These are phyloP conservation scores for Helichrysum umbraculigerum DNA, from an alignment of 129 eudicot genomes.

Conservation along the genomic window DNA sequence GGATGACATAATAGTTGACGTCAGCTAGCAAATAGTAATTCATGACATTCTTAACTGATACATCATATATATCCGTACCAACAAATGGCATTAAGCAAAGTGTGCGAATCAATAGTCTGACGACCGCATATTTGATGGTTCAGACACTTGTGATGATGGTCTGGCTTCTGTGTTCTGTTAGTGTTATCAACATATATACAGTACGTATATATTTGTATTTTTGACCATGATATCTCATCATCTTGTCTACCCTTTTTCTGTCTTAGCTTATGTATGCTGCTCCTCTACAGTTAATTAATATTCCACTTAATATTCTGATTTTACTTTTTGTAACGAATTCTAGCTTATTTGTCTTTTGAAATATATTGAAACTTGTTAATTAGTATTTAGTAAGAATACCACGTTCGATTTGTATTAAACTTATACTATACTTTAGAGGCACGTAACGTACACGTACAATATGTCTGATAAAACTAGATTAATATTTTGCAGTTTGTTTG, in stretches of 20 bases:
- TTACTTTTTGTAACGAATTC: not conserved
- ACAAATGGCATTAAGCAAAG: slow-evolving; percentile 17
- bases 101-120: slow-evolving; percentile 30
- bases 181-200: slow-evolving; percentile 18
- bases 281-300: not conserved
- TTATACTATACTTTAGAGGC: too few relatives aligned
- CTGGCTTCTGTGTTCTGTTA: slow-evolving; percentile 1
- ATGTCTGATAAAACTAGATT: too few relatives aligned
- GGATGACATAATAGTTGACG: slow-evolving; percentile 26
- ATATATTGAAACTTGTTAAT: not conserved
- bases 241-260: not conserved
- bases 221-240: slow-evolving; percentile 35
- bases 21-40: slow-evolving; percentile 4
- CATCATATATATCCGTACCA: not conserved
- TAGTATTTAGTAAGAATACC: too few relatives aligned
- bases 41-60: not conserved
- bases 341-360: not conserved
- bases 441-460: too few relatives aligned
- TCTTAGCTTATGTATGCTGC: not conserved
- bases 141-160: slow-evolving; percentile 23
- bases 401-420: too few relatives aligned
- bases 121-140: slow-evolving; percentile 32
- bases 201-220: not conserved
- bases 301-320: too few relatives aligned
- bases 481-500: too few relatives aligned